A percentile compares a stretch with the other conserved stretches of the same genome.
Evolutionary conservation across 1,284 basidiomycete genomes (phyloP).

Genomic region (Inonotus obliquus): DNA sequence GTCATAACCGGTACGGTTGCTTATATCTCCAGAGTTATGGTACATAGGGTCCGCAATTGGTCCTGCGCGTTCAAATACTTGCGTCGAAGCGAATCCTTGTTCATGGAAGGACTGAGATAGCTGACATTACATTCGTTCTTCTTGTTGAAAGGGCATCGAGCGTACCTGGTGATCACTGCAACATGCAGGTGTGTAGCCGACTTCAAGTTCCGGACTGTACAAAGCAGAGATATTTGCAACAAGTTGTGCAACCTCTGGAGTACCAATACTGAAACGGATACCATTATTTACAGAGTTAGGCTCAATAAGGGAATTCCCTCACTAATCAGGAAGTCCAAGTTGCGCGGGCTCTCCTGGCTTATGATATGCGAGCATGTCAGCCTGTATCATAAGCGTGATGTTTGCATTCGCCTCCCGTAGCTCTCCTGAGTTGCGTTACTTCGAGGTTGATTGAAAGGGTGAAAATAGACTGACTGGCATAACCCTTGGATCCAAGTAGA

Average conservation of each 20-base stretch:
- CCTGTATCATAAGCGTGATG: constrained; percentile 79
- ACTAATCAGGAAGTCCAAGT: constrained; percentile 62
- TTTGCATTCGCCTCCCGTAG: constrained; percentile 54
- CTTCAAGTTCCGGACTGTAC: constrained; percentile 77
- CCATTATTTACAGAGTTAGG: neutral
- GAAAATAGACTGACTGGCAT: constrained; percentile 48
- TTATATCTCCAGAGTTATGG: constrained; percentile 79
- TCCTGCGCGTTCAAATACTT: constrained; percentile 80
- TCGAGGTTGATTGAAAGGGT: neutral
- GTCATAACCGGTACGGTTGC: constrained; percentile 73
- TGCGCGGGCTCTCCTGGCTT: constrained; percentile 71
- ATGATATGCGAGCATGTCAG: constrained; percentile 85
- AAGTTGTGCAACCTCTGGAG: constrained; percentile 69
- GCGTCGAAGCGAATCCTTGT: constrained; percentile 78
- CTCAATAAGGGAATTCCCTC: neutral
- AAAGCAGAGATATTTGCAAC: constrained; percentile 67
- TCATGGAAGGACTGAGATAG: constrained; percentile 65
- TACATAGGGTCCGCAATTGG: constrained; percentile 84
- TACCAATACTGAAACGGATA: constrained; percentile 56
- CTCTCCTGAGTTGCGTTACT: constrained; percentile 37
- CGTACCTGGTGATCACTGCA: constrained; percentile 81
- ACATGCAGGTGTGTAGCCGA: constrained; percentile 76
- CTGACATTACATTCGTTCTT: neutral
- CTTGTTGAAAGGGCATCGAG: neutral
- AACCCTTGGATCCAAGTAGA: constrained; percentile 58